phyloP scores from a whole-genome alignment of 2,329 filamentous ascomycete species.

The Nemania sp. region DNA sequence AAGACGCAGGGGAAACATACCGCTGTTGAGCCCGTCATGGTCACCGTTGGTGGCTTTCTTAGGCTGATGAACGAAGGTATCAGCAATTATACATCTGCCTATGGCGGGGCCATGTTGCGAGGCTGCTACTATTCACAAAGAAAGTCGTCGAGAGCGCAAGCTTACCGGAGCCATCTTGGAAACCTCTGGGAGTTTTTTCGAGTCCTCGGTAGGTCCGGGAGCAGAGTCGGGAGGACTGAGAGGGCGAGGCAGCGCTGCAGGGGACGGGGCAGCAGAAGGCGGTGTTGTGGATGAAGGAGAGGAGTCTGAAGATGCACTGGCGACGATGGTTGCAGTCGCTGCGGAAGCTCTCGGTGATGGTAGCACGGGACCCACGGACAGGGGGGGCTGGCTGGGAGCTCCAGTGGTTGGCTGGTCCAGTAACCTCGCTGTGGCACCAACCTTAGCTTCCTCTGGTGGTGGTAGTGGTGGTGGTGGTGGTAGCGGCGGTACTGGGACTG shows the following conservation, averaged over 20 bases:
- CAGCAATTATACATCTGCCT: slow-evolving; percentile 19
- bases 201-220: slow-evolving; percentile 34
- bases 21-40: slow-evolving; percentile 36
- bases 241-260: slow-evolving; percentile 39
- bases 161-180: slow-evolving; percentile 61
- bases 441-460: slow-evolving; percentile 13
- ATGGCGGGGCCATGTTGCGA: slow-evolving; percentile 20
- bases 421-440: slow-evolving; percentile 17
- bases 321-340: slow-evolving; percentile 23
- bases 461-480: too few species aligned
- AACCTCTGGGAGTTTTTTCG: slow-evolving; percentile 36
- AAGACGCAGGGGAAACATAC: slow-evolving; percentile 29
- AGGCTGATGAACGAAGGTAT: slow-evolving; percentile 29
- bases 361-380: slow-evolving; percentile 38
- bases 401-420: slow-evolving; percentile 22
- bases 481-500: too few species aligned
- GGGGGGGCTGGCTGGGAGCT: slow-evolving; percentile 35
- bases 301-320: slow-evolving; percentile 31
- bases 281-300: slow-evolving; percentile 36
- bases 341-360: slow-evolving; percentile 34
- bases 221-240: slow-evolving; percentile 33
- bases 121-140: slow-evolving; percentile 12
- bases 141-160: slow-evolving; percentile 33
- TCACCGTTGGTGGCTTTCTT: slow-evolving; percentile 41
- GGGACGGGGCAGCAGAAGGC: slow-evolving; percentile 30